phyloP scores from a whole-genome alignment of 495 filamentous ascomycete genomes.

The Lasiosphaeriaceae sp. region DNA sequence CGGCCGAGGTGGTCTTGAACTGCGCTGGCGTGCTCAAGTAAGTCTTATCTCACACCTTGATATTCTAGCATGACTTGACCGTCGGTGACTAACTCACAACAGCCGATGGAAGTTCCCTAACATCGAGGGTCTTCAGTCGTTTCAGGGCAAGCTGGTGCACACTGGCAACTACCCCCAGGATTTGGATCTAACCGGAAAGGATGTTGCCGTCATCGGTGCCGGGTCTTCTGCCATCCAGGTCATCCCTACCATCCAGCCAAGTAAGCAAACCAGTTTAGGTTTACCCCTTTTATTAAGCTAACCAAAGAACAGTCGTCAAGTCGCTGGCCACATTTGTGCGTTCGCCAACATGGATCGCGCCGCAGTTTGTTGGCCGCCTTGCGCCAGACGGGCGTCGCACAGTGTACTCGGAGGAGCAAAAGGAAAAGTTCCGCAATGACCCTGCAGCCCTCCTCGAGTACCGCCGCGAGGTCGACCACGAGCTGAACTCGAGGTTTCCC shows the following conservation, averaged over 20 bases:
- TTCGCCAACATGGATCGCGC: constrained; percentile 53
- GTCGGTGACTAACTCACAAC: not conserved
- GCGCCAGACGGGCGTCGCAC: constrained; percentile 9
- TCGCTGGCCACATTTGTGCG: constrained; percentile 44
- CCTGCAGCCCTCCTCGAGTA: constrained; percentile 18
- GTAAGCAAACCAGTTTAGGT: too few species aligned
- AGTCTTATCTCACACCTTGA: not conserved
- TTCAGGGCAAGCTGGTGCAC: constrained; percentile 45
- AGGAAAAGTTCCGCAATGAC: constrained; percentile 24
- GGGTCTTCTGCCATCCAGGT: constrained; percentile 48
- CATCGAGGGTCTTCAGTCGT: constrained; percentile 40
- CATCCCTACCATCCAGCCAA: constrained; percentile 47
- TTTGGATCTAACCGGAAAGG: constrained; percentile 44
- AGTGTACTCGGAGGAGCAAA: constrained; percentile 25
- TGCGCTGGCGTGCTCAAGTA: constrained; percentile 7
- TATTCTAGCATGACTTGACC: too few species aligned
- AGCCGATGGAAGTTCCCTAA: constrained; percentile 39
- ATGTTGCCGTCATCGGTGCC: constrained; percentile 35
- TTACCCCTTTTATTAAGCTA: too few species aligned
- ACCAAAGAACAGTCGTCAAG: constrained; percentile 19
- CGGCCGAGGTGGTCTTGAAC: constrained; percentile 2
- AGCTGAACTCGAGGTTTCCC: constrained; percentile 34
- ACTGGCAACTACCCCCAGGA: constrained; percentile 47
- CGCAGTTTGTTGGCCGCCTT: constrained; percentile 37
- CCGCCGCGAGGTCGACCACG: constrained; percentile 24